Evolutionary conservation across 148 eudicot species (phyloP).

Genomic region (Vaccinium myrtillus): DNA sequence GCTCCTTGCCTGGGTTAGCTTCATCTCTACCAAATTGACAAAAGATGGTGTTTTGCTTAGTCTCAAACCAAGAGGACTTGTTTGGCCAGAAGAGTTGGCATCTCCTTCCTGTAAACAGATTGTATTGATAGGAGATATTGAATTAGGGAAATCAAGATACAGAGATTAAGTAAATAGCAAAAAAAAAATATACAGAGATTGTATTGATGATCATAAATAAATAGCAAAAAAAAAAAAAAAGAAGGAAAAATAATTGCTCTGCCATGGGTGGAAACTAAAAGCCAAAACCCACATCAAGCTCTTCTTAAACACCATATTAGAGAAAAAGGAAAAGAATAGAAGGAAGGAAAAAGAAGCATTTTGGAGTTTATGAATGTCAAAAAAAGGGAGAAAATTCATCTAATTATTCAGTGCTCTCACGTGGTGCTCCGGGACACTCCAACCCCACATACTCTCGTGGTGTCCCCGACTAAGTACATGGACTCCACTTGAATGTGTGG

Average conservation of each 20-base stretch:
- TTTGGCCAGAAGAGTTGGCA: background rate
- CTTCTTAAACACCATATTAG: no score
- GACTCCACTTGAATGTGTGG: no score
- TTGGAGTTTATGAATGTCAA: no score
- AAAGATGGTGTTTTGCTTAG: slow-evolving; percentile 30
- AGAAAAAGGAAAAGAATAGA: no score
- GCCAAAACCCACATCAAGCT: background rate
- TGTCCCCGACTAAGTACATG: no score
- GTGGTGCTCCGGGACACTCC: no score
- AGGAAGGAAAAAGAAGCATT: no score
- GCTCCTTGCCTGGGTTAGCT: slow-evolving; percentile 11
- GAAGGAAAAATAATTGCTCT: background rate
- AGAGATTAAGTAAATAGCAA: background rate
- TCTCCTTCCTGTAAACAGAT: background rate
- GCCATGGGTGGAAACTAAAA: background rate
- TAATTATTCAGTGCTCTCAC: no score
- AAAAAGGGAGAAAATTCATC: no score
- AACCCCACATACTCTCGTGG: no score
- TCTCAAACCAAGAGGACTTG: slow-evolving; percentile 25
- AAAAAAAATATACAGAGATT: background rate
- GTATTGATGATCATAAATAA: background rate
- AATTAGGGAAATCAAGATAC: background rate
- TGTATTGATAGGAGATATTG: background rate
- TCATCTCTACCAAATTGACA: slow-evolving; percentile 15
- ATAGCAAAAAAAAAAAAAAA: background rate